Base-by-base conservation (phyloP, 495 filamentous ascomycete genomes). In the Hypomontagnella monticulosa region DNA sequence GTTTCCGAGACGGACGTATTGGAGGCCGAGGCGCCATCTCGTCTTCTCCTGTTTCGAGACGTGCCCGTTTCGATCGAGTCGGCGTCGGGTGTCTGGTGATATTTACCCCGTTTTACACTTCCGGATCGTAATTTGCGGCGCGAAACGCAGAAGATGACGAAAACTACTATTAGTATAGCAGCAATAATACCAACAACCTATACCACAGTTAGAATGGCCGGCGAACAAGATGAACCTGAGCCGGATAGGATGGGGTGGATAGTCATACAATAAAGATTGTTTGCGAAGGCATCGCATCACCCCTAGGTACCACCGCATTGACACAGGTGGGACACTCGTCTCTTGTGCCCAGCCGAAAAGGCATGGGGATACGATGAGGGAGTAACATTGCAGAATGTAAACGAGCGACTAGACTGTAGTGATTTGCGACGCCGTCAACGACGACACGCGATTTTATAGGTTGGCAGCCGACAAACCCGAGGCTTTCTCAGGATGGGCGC, bases 111-210 rank as follows among this genome's bases (percentile, higher is more conserved):
- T 56, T 61, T 63, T 27, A 10, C 11, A 23, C 34, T 41, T 37
- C 65, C 55, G n/a, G 38, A 33, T 19, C 30, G 53, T 32, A 57
- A 10, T 37, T 52, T 63, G 14, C 60, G 55, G 15, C 66, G 63
- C 36, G 48, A 62, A 15, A 67, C 41, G 40, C 60, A 72, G n/a
- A 51, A 56, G 15, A 69, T 37, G 1, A 63, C 15, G 18, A 50
- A 47, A 40, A 66, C 18, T 9, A 53, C 5, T n/a, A 74, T n/a
- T 3, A 70, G 16, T 40, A 74, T 40, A 37, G 54, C 63, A 19
- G 37, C 69, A 16, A 72, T 23, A 6, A 72, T 41, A 4, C 70
- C 61, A 23, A 71, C 63, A 50, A 71, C 58, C 71, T 74, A 37
- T 15, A 36, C 10, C 1, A 41, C 14, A 44, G 20, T 44, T 5